Evolutionary conservation across 169 alveolate species (phyloP).

Genomic region (Cyclospora cayetanensis): DNA sequence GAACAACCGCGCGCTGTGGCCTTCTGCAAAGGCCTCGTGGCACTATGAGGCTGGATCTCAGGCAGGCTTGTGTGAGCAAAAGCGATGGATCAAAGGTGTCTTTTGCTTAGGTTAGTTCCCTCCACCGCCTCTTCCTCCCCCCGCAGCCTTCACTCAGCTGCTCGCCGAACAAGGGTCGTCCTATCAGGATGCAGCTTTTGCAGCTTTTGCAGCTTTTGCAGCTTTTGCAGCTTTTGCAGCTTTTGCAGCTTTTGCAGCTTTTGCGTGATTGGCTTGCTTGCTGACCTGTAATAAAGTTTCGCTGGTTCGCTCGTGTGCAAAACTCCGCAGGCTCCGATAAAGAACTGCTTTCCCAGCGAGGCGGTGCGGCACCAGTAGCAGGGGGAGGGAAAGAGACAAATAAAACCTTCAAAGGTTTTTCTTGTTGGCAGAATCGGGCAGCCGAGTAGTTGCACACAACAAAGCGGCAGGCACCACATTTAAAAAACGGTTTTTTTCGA

Average conservation of each 20-base stretch:
- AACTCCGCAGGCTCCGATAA: constrained; percentile 9
- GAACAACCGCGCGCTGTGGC: constrained; percentile 47
- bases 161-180: background rate
- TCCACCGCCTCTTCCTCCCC: no score
- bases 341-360: background rate
- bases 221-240: background rate
- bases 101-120: constrained; percentile 14
- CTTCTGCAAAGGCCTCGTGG: background rate
- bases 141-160: background rate
- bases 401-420: no score
- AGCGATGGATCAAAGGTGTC: constrained; percentile 32
- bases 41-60: constrained; percentile 37
- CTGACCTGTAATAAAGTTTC: background rate
- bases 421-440: no score
- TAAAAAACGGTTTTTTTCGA: no score
- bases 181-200: background rate
- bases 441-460: no score
- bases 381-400: no score
- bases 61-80: background rate
- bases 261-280: background rate
- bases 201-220: background rate
- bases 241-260: background rate
- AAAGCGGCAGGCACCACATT: no score
- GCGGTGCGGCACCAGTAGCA: background rate
- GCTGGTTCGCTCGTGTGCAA: background rate